phyloP scores from a whole-genome alignment of 2,329 filamentous ascomycete genomes.

The Penicillium sp. region DNA sequence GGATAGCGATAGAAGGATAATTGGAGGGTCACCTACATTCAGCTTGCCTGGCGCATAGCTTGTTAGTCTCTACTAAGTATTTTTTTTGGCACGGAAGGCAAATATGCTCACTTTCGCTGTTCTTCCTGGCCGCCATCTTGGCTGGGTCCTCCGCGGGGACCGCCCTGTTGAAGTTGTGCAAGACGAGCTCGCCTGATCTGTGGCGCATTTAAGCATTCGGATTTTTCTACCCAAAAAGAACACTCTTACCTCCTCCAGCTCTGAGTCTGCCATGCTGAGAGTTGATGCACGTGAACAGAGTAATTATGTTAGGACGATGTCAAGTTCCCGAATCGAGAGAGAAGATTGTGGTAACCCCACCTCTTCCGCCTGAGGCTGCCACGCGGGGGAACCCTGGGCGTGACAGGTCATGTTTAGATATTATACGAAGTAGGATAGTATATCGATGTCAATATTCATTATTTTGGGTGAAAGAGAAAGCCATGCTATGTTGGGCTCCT shows the following conservation, averaged over 20 bases:
- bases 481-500: neutral
- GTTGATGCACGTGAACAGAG: neutral
- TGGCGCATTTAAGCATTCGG: slow-evolving; percentile 9
- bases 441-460: too few relatives aligned
- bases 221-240: neutral
- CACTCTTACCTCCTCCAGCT: slow-evolving; percentile 60
- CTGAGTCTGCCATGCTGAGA: slow-evolving; percentile 62
- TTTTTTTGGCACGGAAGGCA: neutral
- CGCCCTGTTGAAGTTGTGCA: slow-evolving; percentile 80
- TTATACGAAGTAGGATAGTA: neutral
- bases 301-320: neutral
- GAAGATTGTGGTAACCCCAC: slow-evolving; percentile 22
- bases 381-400: slow-evolving; percentile 9
- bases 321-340: slow-evolving; percentile 2
- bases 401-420: neutral
- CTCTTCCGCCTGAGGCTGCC: slow-evolving; percentile 22
- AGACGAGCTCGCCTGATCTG: slow-evolving; percentile 90
- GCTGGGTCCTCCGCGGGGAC: slow-evolving; percentile 48
- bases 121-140: slow-evolving; percentile 59
- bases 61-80: neutral
- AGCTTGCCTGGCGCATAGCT: slow-evolving; percentile 26
- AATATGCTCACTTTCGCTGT: slow-evolving; percentile 58
- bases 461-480: neutral
- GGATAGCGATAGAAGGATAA: neutral
- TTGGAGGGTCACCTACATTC: slow-evolving; percentile 28